A percentile compares a stretch with the other conserved stretches of the same genome.
Conservation (phyloP, 345 rosid genomes). For the Pistacia vera region DNA sequence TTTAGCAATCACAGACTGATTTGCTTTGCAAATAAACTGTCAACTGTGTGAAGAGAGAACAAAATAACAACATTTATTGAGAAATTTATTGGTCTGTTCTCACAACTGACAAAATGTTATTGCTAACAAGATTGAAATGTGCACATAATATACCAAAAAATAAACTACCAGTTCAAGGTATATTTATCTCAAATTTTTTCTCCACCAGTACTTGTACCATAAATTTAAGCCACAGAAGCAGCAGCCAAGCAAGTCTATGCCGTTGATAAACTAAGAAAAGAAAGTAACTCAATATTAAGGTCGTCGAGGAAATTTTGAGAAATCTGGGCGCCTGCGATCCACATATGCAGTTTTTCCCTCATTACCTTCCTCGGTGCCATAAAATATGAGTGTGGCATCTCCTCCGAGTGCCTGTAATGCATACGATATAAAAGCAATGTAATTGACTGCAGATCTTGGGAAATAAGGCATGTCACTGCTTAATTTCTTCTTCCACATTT, state of each 20-base stretch:
- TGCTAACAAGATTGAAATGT: not conserved
- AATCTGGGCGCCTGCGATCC: conserved; percentile 74
- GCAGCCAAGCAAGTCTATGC: not conserved
- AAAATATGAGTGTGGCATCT: conserved; percentile 82
- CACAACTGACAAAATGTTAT: too few relatives aligned
- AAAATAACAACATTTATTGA: too few relatives aligned
- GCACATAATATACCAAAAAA: not conserved
- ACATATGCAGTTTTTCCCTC: conserved; percentile 85
- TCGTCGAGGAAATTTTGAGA: conserved; percentile 69
- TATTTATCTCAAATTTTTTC: not conserved
- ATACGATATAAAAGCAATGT: not conserved
- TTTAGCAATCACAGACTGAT: too few relatives aligned
- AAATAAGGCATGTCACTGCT: too few relatives aligned
- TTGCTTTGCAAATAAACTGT: too few relatives aligned
- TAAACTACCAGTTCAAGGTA: not conserved
- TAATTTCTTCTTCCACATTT: not conserved
- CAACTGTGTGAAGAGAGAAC: too few relatives aligned
- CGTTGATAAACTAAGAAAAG: not conserved
- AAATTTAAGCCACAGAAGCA: not conserved
- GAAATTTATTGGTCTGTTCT: not conserved
- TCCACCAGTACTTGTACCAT: not conserved
- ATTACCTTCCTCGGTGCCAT: conserved; percentile 78
- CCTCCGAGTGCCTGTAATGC: conserved; percentile 74
- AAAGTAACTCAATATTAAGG: conserved; percentile 42
- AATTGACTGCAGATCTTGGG: too few relatives aligned